Evolutionary conservation across 2,329 filamentous ascomycete species (phyloP).

Genomic region (Xylariales sp.): DNA sequence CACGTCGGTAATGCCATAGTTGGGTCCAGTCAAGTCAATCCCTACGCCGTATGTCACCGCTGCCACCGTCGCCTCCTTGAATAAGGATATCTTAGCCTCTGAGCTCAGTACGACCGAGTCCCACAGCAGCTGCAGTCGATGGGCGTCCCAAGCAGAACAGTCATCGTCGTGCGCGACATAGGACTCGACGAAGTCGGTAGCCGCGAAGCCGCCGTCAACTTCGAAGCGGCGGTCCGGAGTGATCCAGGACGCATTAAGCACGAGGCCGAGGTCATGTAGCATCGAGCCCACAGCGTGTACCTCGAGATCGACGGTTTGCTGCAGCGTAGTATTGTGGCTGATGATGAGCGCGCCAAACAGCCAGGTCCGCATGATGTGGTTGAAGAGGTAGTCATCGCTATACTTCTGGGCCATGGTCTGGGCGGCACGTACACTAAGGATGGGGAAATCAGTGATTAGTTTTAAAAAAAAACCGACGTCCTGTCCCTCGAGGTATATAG

Average conservation of each 20-base stretch:
- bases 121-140: slow-evolving; percentile 40
- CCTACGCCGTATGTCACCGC: slow-evolving; percentile 26
- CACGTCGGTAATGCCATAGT: slow-evolving; percentile 21
- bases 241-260: slow-evolving; percentile 24
- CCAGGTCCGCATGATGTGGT: slow-evolving; percentile 12
- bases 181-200: slow-evolving; percentile 30
- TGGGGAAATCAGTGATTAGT: not conserved
- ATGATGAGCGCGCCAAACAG: slow-evolving; percentile 10
- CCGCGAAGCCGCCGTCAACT: slow-evolving; percentile 42
- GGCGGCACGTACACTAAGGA: slow-evolving; percentile 7
- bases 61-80: slow-evolving; percentile 38
- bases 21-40: slow-evolving; percentile 33
- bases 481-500: no score
- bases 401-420: slow-evolving; percentile 4
- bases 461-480: not conserved
- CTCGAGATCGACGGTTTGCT: slow-evolving; percentile 27
- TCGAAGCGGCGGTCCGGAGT: slow-evolving; percentile 44
- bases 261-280: slow-evolving; percentile 36
- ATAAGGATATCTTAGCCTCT: slow-evolving; percentile 26
- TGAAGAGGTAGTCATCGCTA: slow-evolving; percentile 5
- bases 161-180: slow-evolving; percentile 12
- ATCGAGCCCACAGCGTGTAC: slow-evolving; percentile 32
- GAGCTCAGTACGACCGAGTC: slow-evolving; percentile 44
- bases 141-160: slow-evolving; percentile 28
- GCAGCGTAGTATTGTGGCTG: slow-evolving; percentile 13